Evolutionary conservation across 768 basidiomycete genomes (phyloP).

Genomic region (Mycena vulgaris): DNA sequence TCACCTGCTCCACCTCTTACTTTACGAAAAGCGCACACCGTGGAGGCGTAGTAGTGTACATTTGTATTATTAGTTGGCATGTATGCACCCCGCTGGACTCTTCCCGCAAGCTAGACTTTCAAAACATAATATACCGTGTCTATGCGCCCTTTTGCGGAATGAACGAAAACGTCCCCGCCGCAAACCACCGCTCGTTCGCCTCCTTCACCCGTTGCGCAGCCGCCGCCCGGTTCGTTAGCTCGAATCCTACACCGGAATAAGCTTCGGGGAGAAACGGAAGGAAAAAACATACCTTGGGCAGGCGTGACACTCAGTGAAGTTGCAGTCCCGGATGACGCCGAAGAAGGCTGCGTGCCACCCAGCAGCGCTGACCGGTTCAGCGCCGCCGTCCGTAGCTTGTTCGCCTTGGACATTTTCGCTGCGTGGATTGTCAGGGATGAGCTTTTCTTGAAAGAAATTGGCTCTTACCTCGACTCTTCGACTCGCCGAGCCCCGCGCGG

Average conservation of each 20-base stretch:
- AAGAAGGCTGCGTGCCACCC: constrained; percentile 66
- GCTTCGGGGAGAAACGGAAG: constrained; percentile 1
- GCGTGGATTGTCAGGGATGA: constrained; percentile 19
- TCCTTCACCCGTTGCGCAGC: constrained; percentile 92
- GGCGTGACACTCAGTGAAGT: constrained; percentile 96
- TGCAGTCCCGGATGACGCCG: constrained; percentile 92
- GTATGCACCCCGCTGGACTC: constrained; percentile 29
- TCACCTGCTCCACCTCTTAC: constrained; percentile 29
- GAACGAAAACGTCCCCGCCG: constrained; percentile 87
- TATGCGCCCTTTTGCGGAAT: constrained; percentile 67
- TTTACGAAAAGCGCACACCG: constrained; percentile 24
- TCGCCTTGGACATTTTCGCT: constrained; percentile 98
- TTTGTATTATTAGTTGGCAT: constrained; percentile 42
- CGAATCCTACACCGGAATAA: constrained; percentile 75
- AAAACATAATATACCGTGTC: constrained; percentile 1
- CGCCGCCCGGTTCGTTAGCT: constrained; percentile 93
- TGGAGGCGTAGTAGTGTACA: constrained; percentile 35
- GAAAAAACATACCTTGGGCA: constrained; percentile 81
- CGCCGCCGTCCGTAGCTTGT: constrained; percentile 90
- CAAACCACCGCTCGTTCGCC: constrained; percentile 98
- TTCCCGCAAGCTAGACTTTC: background rate
- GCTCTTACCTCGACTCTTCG: constrained; percentile 90
- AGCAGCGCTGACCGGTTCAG: constrained; percentile 82
- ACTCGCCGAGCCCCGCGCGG: constrained; percentile 88
- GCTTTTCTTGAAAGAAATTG: background rate